Percentiles rank a stretch among this genome's conserved stretches.
phyloP scores from a whole-genome alignment of 1,284 basidiomycete genomes.

The Sanghuangporus sanghuang region DNA sequence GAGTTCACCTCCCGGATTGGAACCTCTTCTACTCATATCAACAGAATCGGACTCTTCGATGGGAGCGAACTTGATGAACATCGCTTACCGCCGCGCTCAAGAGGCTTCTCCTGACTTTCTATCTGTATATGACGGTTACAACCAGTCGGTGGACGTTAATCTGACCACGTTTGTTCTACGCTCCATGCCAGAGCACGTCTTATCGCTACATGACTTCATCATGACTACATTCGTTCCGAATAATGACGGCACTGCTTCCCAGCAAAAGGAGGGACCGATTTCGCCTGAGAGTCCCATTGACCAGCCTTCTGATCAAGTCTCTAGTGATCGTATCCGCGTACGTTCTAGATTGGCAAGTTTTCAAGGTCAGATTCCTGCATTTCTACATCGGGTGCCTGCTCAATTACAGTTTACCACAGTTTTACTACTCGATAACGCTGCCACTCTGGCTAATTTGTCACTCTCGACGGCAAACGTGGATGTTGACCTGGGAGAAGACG shows the following conservation, averaged over 20 bases:
- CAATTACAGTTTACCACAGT: constrained; percentile 42
- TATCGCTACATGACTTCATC: constrained; percentile 94
- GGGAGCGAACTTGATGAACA: constrained; percentile 74
- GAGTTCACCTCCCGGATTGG: constrained; percentile 28
- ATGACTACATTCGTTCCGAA: constrained; percentile 91
- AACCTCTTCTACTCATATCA: constrained; percentile 76
- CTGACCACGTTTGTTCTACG: constrained; percentile 92
- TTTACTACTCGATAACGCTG: constrained; percentile 74
- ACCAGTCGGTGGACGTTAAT: constrained; percentile 85
- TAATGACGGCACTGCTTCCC: constrained; percentile 21
- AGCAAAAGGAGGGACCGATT: constrained; percentile 20
- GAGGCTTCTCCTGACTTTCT: constrained; percentile 85
- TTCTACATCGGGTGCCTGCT: constrained; percentile 9
- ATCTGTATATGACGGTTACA: constrained; percentile 79
- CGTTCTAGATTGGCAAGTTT: constrained; percentile 86
- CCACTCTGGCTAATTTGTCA: constrained; percentile 80
- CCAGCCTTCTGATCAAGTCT: constrained; percentile 11
- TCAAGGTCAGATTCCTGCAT: constrained; percentile 47
- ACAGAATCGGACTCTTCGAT: constrained; percentile 40
- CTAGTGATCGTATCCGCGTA: constrained; percentile 71
- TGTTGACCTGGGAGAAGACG: constrained; percentile 70
- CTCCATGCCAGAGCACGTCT: constrained; percentile 87
- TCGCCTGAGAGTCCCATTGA: constrained; percentile 22
- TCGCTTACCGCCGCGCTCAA: constrained; percentile 81
- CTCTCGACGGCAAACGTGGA: constrained; percentile 90